Evolutionary conservation across 2,329 filamentous ascomycete genomes (phyloP).

Genomic region (Aulographum hederae): DNA sequence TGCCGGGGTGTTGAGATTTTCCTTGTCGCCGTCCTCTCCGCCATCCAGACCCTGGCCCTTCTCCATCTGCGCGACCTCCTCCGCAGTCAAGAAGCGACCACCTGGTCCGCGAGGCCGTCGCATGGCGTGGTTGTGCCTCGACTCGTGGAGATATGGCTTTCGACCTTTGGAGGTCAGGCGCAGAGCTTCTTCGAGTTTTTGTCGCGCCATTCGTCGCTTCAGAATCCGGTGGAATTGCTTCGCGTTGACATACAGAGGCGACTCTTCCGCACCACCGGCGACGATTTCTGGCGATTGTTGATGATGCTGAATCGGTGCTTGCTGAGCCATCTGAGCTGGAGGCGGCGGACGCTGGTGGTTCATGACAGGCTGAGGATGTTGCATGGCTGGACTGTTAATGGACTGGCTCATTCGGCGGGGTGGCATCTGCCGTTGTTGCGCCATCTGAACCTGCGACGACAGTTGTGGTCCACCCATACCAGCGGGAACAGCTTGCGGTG

Average conservation of each 20-base stretch:
- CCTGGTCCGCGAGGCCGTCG: constrained; percentile 81
- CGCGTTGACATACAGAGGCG: constrained; percentile 91
- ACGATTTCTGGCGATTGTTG: constrained; percentile 68
- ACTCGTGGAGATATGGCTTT: constrained; percentile 95
- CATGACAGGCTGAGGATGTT: constrained; percentile 59
- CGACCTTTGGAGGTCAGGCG: constrained; percentile 85
- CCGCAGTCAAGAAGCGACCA: constrained; percentile 86
- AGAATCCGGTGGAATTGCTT: constrained; percentile 97
- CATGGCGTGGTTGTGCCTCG: constrained; percentile 96
- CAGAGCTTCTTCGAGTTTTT: constrained; percentile 83
- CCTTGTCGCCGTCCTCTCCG: constrained; percentile 19
- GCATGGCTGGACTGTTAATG: constrained; percentile 30
- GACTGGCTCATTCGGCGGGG: constrained; percentile 22
- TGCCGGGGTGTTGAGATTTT: constrained; percentile 13
- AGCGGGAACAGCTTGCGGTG: constrained; percentile 50
- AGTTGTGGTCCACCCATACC: constrained; percentile 26
- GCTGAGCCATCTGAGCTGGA: constrained; percentile 33
- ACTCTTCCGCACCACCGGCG: constrained; percentile 59
- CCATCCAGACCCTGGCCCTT: constrained; percentile 30
- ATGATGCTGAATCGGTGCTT: constrained; percentile 46
- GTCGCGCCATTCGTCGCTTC: constrained; percentile 80
- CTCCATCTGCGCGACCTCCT: constrained; percentile 85
- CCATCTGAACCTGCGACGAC: constrained; percentile 20
- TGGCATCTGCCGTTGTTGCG: constrained; percentile 12
- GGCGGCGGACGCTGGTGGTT: constrained; percentile 42